Conservation (phyloP, 2,329 filamentous ascomycete genomes). For the Cucurbitaria berberidis region DNA sequence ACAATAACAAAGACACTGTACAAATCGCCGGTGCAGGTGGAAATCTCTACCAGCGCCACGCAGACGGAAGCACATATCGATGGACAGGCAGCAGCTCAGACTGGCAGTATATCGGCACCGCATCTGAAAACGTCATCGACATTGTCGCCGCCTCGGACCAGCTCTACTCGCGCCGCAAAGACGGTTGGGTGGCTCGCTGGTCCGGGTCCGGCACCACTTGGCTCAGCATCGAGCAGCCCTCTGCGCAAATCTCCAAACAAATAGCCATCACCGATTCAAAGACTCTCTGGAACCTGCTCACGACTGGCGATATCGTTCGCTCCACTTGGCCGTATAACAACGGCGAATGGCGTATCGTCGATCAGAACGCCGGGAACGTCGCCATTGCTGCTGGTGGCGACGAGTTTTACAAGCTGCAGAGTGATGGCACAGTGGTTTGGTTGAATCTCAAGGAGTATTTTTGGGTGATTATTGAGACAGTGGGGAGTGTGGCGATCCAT, state of each 20-base stretch:
- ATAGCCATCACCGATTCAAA: constrained; percentile 35
- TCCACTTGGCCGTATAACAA: constrained; percentile 27
- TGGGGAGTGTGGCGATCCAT: constrained; percentile 19
- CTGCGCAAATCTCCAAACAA: constrained; percentile 17
- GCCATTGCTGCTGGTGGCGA: constrained; percentile 34
- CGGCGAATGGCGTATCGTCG: constrained; percentile 31
- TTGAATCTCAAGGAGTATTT: constrained; percentile 24
- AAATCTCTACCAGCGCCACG: constrained; percentile 34
- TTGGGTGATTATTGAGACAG: constrained; percentile 33
- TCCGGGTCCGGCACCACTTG: constrained; percentile 27
- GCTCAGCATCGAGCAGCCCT: constrained; percentile 31
- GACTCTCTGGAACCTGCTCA: constrained; percentile 35
- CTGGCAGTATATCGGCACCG: constrained; percentile 30
- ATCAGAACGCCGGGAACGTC: constrained; percentile 27
- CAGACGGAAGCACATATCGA: constrained; percentile 33
- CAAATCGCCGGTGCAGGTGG: constrained; percentile 36
- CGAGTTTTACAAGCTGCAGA: constrained; percentile 40
- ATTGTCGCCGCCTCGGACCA: constrained; percentile 35
- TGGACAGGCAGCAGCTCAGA: constrained; percentile 23
- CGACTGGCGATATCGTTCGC: constrained; percentile 34
- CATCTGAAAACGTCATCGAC: constrained; percentile 32
- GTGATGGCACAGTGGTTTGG: constrained; percentile 33
- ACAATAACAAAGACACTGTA: constrained; percentile 35
- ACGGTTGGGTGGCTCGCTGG: constrained; percentile 37
- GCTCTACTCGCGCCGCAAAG: constrained; percentile 37